Evolutionary conservation across 495 filamentous ascomycete species (phyloP).

Genomic region (Neurospora sp.): DNA sequence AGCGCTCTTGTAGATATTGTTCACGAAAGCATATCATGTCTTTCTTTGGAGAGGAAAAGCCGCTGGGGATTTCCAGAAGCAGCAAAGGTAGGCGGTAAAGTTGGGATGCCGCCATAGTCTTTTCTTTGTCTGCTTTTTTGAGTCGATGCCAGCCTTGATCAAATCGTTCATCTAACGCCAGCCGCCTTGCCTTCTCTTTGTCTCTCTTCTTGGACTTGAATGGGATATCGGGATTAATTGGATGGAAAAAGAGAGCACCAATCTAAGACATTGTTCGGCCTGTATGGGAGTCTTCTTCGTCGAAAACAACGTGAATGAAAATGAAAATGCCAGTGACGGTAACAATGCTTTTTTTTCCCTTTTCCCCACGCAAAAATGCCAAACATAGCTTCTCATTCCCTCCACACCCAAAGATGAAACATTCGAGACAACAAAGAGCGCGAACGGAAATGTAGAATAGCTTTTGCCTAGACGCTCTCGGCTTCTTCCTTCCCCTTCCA

Average conservation of each 20-base stretch:
- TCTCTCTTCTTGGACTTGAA: neutral
- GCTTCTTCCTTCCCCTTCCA: neutral
- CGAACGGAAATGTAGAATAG: neutral
- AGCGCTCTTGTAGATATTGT: neutral
- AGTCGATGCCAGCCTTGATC: neutral
- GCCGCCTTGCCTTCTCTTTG: neutral
- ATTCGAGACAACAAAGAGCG: neutral
- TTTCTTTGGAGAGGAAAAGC: neutral
- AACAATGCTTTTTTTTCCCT: conserved; percentile 4
- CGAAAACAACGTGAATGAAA: neutral
- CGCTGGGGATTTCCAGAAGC: neutral
- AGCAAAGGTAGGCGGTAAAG: neutral
- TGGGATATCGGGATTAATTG: neutral
- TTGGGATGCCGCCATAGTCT: neutral
- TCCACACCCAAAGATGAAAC: neutral
- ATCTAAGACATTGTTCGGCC: neutral
- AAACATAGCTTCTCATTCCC: neutral
- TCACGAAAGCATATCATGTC: neutral
- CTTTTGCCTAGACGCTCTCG: neutral
- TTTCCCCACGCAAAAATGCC: neutral
- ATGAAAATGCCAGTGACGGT: neutral
- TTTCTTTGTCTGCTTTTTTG: neutral
- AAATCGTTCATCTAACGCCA: neutral
- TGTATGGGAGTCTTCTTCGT: neutral
- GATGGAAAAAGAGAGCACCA: neutral